Conservation (phyloP, 805 yeast species). For the Lachancea mirantina region DNA sequence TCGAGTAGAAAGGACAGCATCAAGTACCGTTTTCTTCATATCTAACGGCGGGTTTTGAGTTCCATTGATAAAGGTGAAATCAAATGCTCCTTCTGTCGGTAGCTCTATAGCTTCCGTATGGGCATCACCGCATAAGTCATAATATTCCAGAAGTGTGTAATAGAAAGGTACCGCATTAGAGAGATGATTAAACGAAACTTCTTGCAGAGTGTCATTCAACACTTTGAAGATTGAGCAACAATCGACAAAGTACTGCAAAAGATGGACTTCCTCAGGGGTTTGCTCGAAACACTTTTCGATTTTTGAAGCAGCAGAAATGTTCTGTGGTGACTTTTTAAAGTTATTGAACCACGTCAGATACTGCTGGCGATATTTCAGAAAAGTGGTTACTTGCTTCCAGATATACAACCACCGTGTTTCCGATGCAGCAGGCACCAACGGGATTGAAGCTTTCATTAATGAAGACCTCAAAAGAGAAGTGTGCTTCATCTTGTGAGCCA, state of each 20-base stretch:
- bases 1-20: slow-evolving; percentile 4
- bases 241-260: slow-evolving; percentile 5
- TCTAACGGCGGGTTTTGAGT: not conserved
- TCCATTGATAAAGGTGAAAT: slow-evolving; percentile 7
- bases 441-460: slow-evolving; percentile 2
- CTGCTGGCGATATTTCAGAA: slow-evolving; percentile 2
- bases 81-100: not conserved
- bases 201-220: not conserved
- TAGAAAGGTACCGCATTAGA: slow-evolving; percentile 1
- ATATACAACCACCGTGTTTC: slow-evolving; percentile 4
- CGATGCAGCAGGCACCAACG: slow-evolving; percentile 6
- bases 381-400: slow-evolving; percentile 7
- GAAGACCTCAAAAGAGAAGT: slow-evolving; percentile 1
- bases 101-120: not conserved
- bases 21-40: slow-evolving; percentile 4
- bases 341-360: slow-evolving; percentile 1
- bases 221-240: slow-evolving; percentile 4
- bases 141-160: slow-evolving; percentile 2
- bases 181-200: slow-evolving; percentile 2
- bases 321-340: not conserved
- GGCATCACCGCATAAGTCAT: slow-evolving; percentile 2
- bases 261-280: slow-evolving; percentile 1
- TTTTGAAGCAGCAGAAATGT: slow-evolving; percentile 1
- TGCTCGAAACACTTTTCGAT: no score
- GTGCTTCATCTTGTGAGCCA: slow-evolving; percentile 2